These are phyloP conservation scores for Kodamaea nitidulidarum DNA, from an alignment of 805 yeast species.

Conservation along the genomic window DNA sequence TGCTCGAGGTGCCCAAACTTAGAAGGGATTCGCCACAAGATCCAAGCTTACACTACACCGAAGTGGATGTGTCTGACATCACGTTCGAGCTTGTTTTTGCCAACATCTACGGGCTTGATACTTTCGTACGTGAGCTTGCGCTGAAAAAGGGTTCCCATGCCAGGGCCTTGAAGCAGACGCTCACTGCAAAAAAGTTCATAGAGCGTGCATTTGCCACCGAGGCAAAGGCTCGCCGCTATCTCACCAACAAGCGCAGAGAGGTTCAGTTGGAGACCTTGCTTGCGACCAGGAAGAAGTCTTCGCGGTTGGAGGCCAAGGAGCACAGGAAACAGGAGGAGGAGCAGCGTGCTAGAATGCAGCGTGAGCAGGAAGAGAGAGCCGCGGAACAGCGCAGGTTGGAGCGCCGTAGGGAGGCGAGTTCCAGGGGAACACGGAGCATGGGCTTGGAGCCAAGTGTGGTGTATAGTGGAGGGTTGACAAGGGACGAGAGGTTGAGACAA, in stretches of 20 bases:
- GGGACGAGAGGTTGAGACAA: conserved; percentile 32
- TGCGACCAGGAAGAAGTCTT: conserved; percentile 68
- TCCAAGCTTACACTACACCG: conserved; percentile 27
- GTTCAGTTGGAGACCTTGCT: conserved; percentile 59
- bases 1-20: conserved; percentile 31
- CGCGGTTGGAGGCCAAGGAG: conserved; percentile 66
- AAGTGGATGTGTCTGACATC: conserved; percentile 30
- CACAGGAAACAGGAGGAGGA: conserved; percentile 51
- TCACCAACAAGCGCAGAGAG: conserved; percentile 56
- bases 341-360: conserved; percentile 41
- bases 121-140: conserved; percentile 14
- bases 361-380: conserved; percentile 40
- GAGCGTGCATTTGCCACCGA: conserved; percentile 37
- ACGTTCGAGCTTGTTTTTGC: conserved; percentile 29
- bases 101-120: conserved; percentile 28
- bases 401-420: conserved; percentile 32
- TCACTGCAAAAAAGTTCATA: conserved; percentile 15
- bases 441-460: conserved; percentile 12
- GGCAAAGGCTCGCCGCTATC: conserved; percentile 49
- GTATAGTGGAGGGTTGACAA: conserved; percentile 4
- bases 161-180: conserved; percentile 17
- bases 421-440: conserved; percentile 15
- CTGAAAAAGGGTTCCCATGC: conserved; percentile 27
- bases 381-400: conserved; percentile 43
- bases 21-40: conserved; percentile 29